These are phyloP conservation scores for Phytopythium aichiense DNA, from an alignment of 352 stramenopile species.

Conservation along the genomic window DNA sequence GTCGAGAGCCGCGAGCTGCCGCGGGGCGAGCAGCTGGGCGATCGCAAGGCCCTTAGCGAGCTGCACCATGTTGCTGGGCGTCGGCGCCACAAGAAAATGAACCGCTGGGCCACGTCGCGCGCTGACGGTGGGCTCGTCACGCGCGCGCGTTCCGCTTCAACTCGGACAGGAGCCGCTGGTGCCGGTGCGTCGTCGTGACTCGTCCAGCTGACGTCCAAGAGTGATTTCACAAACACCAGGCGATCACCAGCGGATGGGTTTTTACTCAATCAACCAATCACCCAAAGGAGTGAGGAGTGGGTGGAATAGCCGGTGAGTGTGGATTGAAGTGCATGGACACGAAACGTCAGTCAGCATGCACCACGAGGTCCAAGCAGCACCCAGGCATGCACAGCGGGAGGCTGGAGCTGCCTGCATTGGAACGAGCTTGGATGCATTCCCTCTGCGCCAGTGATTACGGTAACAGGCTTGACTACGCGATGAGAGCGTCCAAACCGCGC, in stretches of 20 bases:
- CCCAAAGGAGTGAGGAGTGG: neutral
- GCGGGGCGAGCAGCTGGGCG: slow-evolving; percentile 22
- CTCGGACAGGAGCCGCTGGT: neutral
- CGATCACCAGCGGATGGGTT: neutral
- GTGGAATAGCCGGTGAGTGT: neutral
- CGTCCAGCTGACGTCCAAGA: neutral
- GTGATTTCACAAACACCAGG: slow-evolving; percentile 3
- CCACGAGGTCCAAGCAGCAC: neutral
- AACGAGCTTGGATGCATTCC: neutral
- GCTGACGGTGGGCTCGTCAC: slow-evolving; percentile 7
- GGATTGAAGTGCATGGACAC: neutral
- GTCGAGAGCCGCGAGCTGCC: slow-evolving; percentile 40
- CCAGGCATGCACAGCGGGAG: no score
- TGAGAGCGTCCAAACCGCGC: no score
- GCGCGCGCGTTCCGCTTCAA: slow-evolving; percentile 8
- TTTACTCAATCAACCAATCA: neutral
- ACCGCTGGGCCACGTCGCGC: neutral
- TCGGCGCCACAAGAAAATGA: slow-evolving; percentile 4
- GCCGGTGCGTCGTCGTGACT: neutral
- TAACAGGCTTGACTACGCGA: neutral
- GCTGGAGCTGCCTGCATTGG: no score
- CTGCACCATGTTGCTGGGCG: slow-evolving; percentile 39
- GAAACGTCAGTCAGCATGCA: neutral
- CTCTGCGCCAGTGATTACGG: neutral
- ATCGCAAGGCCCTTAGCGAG: slow-evolving; percentile 43